Base-by-base conservation (phyloP, 2,329 filamentous ascomycete species). In the Cordyceps javanica region DNA sequence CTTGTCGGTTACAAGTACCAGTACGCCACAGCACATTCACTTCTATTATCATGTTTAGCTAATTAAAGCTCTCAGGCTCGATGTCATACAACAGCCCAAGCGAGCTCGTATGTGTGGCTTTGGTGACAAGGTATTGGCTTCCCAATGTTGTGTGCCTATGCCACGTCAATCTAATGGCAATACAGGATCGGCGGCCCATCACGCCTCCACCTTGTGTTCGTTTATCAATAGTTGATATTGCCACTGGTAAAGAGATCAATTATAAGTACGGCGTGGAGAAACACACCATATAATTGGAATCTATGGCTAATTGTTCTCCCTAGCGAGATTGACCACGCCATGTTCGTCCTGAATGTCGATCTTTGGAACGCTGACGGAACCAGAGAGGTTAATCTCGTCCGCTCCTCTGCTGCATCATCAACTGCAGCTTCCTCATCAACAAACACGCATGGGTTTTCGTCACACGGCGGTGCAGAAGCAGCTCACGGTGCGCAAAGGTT, bases 61-160 rank as follows among this genome's bases (percentile, higher is more conserved):
- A 25, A 55, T 65, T 68, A 57, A n/a, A 70, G 53, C 13, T 16
- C 36, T 60, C 63, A 88, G 86, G 61, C 81, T 96, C 52, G 78
- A 87, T 63, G 90, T 97, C 60, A 86, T 90, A 63, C 94, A 99
- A 75, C 91, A 97, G 72, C 94, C 94, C 52, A 82, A 90, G 66
- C 86, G 94, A 66, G 94, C 94, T 63, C 89, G 94, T 61, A 97
- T 97, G 94, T 99, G 94, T 76, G 94, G 94, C 8, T 99, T 97
- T 75, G 94, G 94, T 61, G 94, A 99, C 77, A 99, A 97, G 82
- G 90, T 94, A 75, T 58, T 65, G 58, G 59, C 21, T 50, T 30
- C 48, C n/a, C 28, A 19, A n/a, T 26, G 44, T 11, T 16, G 42
- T 48, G 21, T 11, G 19, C 4, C 19, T 34, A 21, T 21, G 14